These are phyloP conservation scores for Gleditsia sinensis DNA, from an alignment of 306 rosid genomes.

Conservation along the genomic window DNA sequence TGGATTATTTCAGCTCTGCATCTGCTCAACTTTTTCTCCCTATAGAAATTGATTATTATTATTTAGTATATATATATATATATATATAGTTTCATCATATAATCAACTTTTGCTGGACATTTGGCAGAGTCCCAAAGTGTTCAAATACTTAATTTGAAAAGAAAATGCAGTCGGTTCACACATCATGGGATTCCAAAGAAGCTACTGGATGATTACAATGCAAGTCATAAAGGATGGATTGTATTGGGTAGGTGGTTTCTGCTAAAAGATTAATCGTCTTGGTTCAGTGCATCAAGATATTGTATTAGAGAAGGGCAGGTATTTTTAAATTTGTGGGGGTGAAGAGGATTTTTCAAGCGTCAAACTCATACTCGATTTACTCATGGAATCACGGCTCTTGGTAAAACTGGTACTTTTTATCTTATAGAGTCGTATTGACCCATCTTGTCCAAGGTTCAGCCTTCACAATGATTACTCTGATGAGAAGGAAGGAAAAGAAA, in stretches of 20 bases:
- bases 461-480: constrained; percentile 11
- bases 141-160: too few species aligned
- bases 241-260: background rate
- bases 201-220: too few species aligned
- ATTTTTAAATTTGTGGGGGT: background rate
- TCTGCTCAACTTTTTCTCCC: too few species aligned
- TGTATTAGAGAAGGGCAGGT: background rate
- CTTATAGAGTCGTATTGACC: background rate
- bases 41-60: too few species aligned
- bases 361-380: constrained; percentile 6
- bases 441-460: background rate
- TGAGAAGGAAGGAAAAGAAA: constrained; percentile 4
- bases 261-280: background rate
- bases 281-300: constrained; percentile 19
- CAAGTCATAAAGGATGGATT: background rate
- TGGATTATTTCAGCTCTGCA: too few species aligned
- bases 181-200: too few species aligned
- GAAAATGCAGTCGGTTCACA: too few species aligned
- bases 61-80: too few species aligned
- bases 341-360: constrained; percentile 12
- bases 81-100: too few species aligned
- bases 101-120: too few species aligned
- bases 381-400: background rate
- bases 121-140: too few species aligned
- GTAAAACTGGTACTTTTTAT: constrained; percentile 15